Base-by-base conservation (phyloP, 345 rosid genomes). In the Abelmoschus esculentus region DNA sequence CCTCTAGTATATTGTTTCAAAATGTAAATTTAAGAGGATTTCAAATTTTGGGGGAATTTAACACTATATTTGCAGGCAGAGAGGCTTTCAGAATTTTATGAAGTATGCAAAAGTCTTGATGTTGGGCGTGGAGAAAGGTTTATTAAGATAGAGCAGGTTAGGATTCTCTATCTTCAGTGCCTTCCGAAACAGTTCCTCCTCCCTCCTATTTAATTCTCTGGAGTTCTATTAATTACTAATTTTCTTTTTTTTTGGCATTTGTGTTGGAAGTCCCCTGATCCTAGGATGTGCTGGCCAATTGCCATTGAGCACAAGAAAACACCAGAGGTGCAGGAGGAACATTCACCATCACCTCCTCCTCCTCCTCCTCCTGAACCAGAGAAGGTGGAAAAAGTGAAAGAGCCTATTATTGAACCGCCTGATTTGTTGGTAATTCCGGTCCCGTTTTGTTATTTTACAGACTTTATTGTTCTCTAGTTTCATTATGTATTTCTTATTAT, bases 131-230 rank as follows among this genome's bases (percentile, higher is more conserved):
- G 98, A 67, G 96, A 90, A 66, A 88, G 68, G 80, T 89, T 95
- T 82, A 71, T 83, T 40, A 95, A 88, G 86, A 95, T 91, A 77
- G 96, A 95, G 82, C 98, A 95, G 99, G 99, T 95, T 69, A 74
- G 58, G 36, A 26, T 59, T 18, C 66, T 54, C 12, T 36, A 44
- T n/a, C 55, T 40, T 42, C 29, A 52, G 31, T 46, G 18, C 74
- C 49, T 14, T 67, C 69, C 3, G 32, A 50, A 71, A 53, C 38
- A 29, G 22, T 57, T 34, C 67, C 64, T 15, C 6, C 61, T 71
- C 56, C 4, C 29, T 40, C 26, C 26, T 22, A 22, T 47, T 42
- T 61, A 52, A 53, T 46, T 55, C 40, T 22, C 2, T 2, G 28
- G 14, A 7, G 17, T 47, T n/a, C n/a, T n/a, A n/a, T n/a, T n/a